Evolutionary conservation across 768 basidiomycete genomes (phyloP), one percentile per base, ranked within the genome.

Genomic region (Coprinopsis strossmayeri): DNA sequence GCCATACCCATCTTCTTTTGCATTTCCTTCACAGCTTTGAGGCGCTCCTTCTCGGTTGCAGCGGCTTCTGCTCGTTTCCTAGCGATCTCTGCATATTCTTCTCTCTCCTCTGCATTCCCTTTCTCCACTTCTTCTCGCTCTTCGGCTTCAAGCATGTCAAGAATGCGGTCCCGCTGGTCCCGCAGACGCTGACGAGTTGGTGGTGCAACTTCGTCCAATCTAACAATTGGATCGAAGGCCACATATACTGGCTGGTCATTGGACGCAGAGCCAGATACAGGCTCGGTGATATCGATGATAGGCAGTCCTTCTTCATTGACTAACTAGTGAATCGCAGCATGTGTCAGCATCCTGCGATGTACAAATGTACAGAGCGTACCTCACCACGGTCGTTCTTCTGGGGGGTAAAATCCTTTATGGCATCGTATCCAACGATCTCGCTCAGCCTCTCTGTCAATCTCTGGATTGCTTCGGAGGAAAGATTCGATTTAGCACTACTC

Each of bases 1-100:
- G 84, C 79, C 55, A 73, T 79, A 2, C 86, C 87, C 84, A 91
- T 87, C 66, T 79, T 86, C 69, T 79, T 84, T 61, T 87, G 85
- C 60, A 87, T 65, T 50, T 82, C 73, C 49, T 68, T 71, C 1
- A 69, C 67, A 18, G 65, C 66, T 51, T 69, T 67, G 24, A 68
- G 46, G 44, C 63, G 66, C 42, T 64, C 69, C 45, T 66, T 64
- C 52, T 73, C 72, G 28, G 58, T 62, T 42, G 58, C 59, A 13
- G 71, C 72, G 3, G 72, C 77, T 52, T 77, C 70, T 56, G 70
- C 77, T 21, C 74, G 70, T 57, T 71, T 75, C 54, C 69, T 75
- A 17, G 78, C 57, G n/a, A 71, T 65, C 34, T 78, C 76, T 55
- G 69, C 67, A 39, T 65, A 65, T 49, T 62, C 55, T 46, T 79